Percentiles rank a stretch among this genome's conserved stretches.
Evolutionary conservation across 192 early-diverging fungal species (phyloP).

Genomic region (Mortierella antarctica): DNA sequence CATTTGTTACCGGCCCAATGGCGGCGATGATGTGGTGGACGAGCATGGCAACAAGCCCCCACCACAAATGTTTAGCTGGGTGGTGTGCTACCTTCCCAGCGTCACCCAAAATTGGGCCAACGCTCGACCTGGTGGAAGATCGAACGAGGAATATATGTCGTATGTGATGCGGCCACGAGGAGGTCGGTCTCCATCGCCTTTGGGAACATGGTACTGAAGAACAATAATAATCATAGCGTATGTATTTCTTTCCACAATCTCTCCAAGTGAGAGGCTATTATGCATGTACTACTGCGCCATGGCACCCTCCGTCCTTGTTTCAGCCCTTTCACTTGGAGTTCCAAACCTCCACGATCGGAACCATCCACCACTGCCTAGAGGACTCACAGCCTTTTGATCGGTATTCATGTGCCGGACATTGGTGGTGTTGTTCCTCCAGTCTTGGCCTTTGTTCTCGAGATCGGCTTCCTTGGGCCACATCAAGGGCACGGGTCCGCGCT

Average conservation of each 20-base stretch:
- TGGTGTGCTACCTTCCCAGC: no score
- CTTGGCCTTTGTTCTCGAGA: conserved; percentile 16
- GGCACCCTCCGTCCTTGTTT: neutral
- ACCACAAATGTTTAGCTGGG: no score
- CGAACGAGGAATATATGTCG: conserved; percentile 23
- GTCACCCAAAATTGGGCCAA: no score
- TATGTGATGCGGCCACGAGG: conserved; percentile 35
- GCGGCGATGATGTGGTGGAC: no score
- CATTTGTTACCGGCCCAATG: no score
- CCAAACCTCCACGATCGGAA: neutral
- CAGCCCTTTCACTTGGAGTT: neutral
- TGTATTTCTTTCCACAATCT: neutral
- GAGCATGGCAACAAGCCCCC: no score
- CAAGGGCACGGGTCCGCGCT: conserved; percentile 16
- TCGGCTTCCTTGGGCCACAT: conserved; percentile 22
- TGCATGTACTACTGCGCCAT: conserved; percentile 11
- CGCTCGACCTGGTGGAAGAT: neutral
- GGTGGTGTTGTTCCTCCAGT: neutral
- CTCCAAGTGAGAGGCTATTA: neutral
- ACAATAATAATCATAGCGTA: neutral
- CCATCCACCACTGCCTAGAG: neutral
- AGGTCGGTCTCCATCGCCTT: conserved; percentile 36
- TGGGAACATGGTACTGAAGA: conserved; percentile 25
- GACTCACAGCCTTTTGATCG: no score
- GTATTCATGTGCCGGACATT: no score